phyloP scores from a whole-genome alignment of 2,329 filamentous ascomycete genomes.

The Penicillium brevicompactum region DNA sequence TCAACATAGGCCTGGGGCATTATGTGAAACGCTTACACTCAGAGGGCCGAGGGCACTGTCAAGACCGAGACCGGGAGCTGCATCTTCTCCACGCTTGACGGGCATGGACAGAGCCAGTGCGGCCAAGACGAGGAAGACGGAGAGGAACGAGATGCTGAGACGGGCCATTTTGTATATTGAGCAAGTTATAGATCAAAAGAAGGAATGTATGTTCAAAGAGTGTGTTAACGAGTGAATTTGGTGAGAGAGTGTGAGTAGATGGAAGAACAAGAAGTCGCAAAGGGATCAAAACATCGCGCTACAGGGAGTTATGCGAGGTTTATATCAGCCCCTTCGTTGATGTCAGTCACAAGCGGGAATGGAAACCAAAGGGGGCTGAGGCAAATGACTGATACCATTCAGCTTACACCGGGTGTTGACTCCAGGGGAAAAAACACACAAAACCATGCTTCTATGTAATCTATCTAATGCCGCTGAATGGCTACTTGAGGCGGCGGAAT shows the following conservation, averaged over 20 bases:
- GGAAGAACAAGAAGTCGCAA: constrained; percentile 2
- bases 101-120: constrained; percentile 33
- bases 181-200: constrained; percentile 1
- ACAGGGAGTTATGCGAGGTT: constrained; percentile 8
- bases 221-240: constrained; percentile 14
- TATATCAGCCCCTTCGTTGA: constrained; percentile 19
- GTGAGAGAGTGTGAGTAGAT: constrained; percentile 5
- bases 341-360: not conserved
- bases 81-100: constrained; percentile 18
- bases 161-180: constrained; percentile 32
- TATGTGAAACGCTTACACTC: too few relatives aligned
- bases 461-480: not conserved
- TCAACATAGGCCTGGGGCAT: too few relatives aligned
- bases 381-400: not conserved
- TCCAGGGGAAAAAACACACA: not conserved
- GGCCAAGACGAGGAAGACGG: constrained; percentile 33
- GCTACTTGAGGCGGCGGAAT: not conserved
- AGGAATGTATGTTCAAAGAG: constrained; percentile 11
- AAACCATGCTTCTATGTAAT: not conserved
- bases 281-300: not conserved
- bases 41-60: constrained; percentile 15
- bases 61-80: constrained; percentile 2
- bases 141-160: constrained; percentile 32
- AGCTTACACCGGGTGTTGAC: not conserved
- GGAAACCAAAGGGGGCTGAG: constrained; percentile 3